A percentile compares a stretch with the other conserved stretches of the same genome.
phyloP scores from a whole-genome alignment of 176 grass and related monocot genomes.

The Calamus simplicifolius region DNA sequence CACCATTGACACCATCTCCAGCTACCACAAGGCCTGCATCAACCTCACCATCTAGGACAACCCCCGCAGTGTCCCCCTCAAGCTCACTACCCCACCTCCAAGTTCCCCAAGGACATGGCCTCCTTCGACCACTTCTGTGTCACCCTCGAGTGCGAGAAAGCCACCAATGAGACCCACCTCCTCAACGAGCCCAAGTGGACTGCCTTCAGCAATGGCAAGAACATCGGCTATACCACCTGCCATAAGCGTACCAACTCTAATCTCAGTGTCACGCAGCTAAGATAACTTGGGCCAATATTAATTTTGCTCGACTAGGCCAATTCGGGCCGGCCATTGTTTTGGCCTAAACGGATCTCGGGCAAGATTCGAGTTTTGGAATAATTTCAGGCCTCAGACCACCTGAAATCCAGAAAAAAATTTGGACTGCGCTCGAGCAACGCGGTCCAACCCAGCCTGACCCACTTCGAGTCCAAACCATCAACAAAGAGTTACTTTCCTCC shows the following conservation, averaged over 20 bases:
- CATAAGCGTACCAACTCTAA: slow-evolving; percentile 52
- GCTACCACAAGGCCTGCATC: slow-evolving; percentile 50
- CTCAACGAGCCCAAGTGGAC: slow-evolving; percentile 70
- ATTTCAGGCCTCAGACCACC: no score
- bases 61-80: slow-evolving; percentile 43
- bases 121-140: slow-evolving; percentile 47
- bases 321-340: no score
- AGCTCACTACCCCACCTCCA: slow-evolving; percentile 49
- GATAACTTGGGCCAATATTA: no score
- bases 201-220: slow-evolving; percentile 66
- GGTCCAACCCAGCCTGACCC: no score
- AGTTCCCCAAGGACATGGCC: slow-evolving; percentile 83
- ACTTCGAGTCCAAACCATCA: no score
- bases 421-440: no score
- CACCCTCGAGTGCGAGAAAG: slow-evolving; percentile 79
- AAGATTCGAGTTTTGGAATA: no score
- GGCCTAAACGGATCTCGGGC: no score
- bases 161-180: slow-evolving; percentile 10
- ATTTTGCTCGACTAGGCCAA: no score
- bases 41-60: slow-evolving; percentile 65
- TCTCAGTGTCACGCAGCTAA: slow-evolving; percentile 57
- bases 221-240: slow-evolving; percentile 51
- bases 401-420: no score
- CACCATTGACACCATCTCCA: slow-evolving; percentile 72
- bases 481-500: no score